Base-by-base conservation (phyloP, 2,329 filamentous ascomycete species). In the Thelonectria rubi region DNA sequence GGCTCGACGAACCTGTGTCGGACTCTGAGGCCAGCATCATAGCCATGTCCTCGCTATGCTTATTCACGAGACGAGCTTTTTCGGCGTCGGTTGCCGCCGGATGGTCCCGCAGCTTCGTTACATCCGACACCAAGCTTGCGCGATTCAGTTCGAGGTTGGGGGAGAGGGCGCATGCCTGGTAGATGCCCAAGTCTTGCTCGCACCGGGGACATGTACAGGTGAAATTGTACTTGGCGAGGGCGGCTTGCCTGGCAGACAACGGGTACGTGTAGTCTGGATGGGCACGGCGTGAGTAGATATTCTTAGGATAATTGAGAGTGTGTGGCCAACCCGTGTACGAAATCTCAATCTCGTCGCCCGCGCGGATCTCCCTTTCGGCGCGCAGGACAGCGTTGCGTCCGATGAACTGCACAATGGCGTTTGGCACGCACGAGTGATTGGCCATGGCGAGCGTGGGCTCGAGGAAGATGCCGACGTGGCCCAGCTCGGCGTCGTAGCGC, bases 371-470 rank as follows among this genome's bases (percentile, higher is more conserved):
- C 20, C 68, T 72, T 55, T 83, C 78, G 2, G 86, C 84, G 39
- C 82, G 78, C 14, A 90, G 73, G 3, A 82, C 74, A 3, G 85
- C 82, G 4, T 74, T 78, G 6, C 86, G 79, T 4, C 83, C 83
- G 40, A 81, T 67, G 54, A 88, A 88, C 45, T 82, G 80, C 15
- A 89, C 83, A 49, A 82, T 77, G 1, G 86, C 85, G 65, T 88
- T 89, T 3, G 87, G 87, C 2, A 82, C 72, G 64, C 87, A 90
- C 0, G 86, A 86, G 70, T 90, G 87, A 64, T 90, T 89, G 20
- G 81, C 80, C 81, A 88, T 86, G 60, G 86, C 83, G 43, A 88
- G 76, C 3, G 73, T 79, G 1, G 84, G 79, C 64, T 88, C 83
- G 39, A 89, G 75, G 63, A 86, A 88, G 30, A 87, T 77, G 21